Base-by-base conservation (phyloP, 1,284 basidiomycete genomes). In the Takashimella koratensis region DNA sequence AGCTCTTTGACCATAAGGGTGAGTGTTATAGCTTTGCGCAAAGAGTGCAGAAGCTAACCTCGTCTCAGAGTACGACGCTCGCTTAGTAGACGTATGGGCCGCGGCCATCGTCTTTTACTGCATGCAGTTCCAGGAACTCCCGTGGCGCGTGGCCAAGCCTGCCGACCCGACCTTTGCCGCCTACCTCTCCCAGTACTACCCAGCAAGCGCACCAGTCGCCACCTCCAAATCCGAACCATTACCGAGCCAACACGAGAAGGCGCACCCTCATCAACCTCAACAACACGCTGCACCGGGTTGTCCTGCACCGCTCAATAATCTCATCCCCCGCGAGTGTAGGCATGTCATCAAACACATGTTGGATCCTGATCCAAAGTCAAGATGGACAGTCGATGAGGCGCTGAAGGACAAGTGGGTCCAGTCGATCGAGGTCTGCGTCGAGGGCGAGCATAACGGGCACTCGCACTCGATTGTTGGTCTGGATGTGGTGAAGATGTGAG, bases 101-200 rank as follows among this genome's bases (percentile, higher is more conserved):
- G 89, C 88, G 49, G 95, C 88, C 11, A 84, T 98, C 60, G 94
- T 98, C 59, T 98, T 96, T 77, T 98, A 98, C 79, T 98, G 95
- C 80, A 84, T 98, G 75, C 90, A 94, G 77, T 95, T 95, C 79
- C 88, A 92, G 73, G 93, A 97, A 74, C 82, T 97, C 49, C 93
- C 95, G 0, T 98, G 96, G 95, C 86, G 94, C 53, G 90, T 91
- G 11, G 95, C 95, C 30, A 94, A 97, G 73, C 77, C 78, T 30
- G 80, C 84, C 3, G 95, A 98, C 70, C 78, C 83, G 5, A 84
- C 95, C 11, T 98, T 93, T 74, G 81, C 86, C 4, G 80, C 88
- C 5, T 98, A 96, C 71, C 82, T 84, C 3, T 72, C 83, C n/a
- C 84, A 87, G 1, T 96, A 76, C 58, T 45, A 62, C 27, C 59